These are phyloP conservation scores for Aspergillus pseudoglaucus DNA, from an alignment of 2,329 filamentous ascomycete genomes.

Conservation along the genomic window DNA sequence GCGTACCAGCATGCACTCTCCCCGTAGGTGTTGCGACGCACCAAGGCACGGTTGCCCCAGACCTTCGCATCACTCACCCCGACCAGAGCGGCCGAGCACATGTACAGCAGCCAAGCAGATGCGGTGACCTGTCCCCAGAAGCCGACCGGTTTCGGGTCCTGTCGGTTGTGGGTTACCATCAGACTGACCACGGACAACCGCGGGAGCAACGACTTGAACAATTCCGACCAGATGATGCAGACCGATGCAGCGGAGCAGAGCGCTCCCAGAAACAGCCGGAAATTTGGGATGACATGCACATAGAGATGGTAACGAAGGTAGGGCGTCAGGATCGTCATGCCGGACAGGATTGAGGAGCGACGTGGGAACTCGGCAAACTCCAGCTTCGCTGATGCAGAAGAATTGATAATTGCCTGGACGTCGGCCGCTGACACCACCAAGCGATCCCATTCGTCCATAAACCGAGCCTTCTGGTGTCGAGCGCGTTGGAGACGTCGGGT, in stretches of 20 bases:
- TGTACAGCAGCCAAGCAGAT: slow-evolving; percentile 86
- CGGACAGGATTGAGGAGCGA: slow-evolving; percentile 49
- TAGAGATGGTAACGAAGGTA: slow-evolving; percentile 75
- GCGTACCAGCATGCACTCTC: slow-evolving; percentile 96
- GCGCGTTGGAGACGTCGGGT: slow-evolving; percentile 76
- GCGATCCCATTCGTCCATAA: slow-evolving; percentile 76
- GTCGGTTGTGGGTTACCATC: slow-evolving; percentile 59
- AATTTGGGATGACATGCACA: slow-evolving; percentile 64
- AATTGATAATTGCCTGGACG: slow-evolving; percentile 76
- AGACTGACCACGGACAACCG: slow-evolving; percentile 65
- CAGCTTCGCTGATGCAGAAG: slow-evolving; percentile 70
- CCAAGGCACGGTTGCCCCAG: slow-evolving; percentile 91
- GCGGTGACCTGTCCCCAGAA: slow-evolving; percentile 82
- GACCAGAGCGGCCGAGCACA: slow-evolving; percentile 82
- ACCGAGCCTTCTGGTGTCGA: slow-evolving; percentile 74
- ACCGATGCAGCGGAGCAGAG: slow-evolving; percentile 68
- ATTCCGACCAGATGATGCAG: slow-evolving; percentile 87
- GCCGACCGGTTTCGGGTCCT: slow-evolving; percentile 67
- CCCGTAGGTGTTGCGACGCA: slow-evolving; percentile 82
- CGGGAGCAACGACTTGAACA: slow-evolving; percentile 75
- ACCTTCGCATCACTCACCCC: slow-evolving; percentile 90
- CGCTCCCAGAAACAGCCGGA: slow-evolving; percentile 58
- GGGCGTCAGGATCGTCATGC: slow-evolving; percentile 62
- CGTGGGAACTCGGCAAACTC: slow-evolving; percentile 61
- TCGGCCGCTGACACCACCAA: slow-evolving; percentile 68